Conservation (phyloP, 352 stramenopile species). For the Pythium insidiosum region DNA sequence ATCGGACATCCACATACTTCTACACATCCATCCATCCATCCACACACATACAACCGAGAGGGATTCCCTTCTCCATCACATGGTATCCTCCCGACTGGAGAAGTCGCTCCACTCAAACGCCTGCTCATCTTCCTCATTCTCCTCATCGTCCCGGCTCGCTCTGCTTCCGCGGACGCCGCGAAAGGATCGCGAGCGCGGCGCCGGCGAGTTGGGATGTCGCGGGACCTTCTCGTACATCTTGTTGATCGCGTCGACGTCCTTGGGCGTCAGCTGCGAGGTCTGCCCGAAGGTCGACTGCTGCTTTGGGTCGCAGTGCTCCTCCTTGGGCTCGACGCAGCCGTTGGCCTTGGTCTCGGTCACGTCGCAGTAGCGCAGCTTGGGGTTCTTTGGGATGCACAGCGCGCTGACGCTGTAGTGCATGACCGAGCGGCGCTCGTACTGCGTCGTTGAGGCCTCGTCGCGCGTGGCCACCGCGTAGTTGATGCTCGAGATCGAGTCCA, state of each 20-base stretch:
- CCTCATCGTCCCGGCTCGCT: neutral
- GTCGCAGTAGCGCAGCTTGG: constrained; percentile 1
- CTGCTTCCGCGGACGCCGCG: neutral
- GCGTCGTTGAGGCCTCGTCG: neutral
- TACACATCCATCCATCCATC: too few species aligned
- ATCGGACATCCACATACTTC: too few species aligned
- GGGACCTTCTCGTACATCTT: neutral
- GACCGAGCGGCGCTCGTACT: constrained; percentile 9
- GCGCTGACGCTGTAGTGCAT: constrained; percentile 13
- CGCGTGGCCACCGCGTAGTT: constrained; percentile 7
- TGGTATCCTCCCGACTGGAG: too few species aligned
- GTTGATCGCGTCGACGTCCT: constrained; percentile 2
- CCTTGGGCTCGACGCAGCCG: neutral
- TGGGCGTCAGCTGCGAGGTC: neutral
- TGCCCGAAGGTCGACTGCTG: neutral
- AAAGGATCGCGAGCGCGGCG: too few species aligned
- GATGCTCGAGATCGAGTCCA: constrained; percentile 4
- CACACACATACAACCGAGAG: too few species aligned
- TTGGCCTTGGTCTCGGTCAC: neutral
- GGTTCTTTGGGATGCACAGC: constrained; percentile 10
- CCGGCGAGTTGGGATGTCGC: constrained; percentile 1
- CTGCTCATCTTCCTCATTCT: too few species aligned
- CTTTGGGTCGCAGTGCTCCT: constrained; percentile 1
- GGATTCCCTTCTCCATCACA: too few species aligned
- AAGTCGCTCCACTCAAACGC: too few species aligned